These are phyloP conservation scores for Spergularia bocconei DNA, from an alignment of 148 eudicot genomes.

Conservation along the genomic window DNA sequence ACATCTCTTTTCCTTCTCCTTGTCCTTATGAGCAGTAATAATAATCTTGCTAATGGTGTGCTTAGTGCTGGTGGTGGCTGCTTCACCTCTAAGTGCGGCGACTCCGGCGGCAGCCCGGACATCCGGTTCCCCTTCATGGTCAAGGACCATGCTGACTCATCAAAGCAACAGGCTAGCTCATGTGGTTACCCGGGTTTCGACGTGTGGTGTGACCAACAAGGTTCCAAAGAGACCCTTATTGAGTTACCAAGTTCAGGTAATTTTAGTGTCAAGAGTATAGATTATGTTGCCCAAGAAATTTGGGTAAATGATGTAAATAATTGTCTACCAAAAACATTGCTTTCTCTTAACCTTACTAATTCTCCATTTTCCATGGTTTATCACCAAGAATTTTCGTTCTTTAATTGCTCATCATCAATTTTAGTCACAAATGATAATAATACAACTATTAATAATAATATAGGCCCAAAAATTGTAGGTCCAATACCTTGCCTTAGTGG, in stretches of 20 bases:
- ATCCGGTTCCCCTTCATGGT: constrained; percentile 55
- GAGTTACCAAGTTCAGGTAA: constrained; percentile 41
- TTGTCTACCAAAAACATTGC: constrained; percentile 45
- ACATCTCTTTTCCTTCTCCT: neutral
- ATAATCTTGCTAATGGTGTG: constrained; percentile 7
- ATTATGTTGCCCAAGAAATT: constrained; percentile 49
- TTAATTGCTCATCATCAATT: constrained; percentile 40
- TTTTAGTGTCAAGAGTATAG: constrained; percentile 39
- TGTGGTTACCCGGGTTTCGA: constrained; percentile 51
- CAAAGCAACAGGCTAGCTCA: constrained; percentile 20
- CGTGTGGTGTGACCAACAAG: constrained; percentile 31
- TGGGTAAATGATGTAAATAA: constrained; percentile 47
- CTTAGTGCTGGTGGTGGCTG: constrained; percentile 22
- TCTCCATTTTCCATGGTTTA: constrained; percentile 44
- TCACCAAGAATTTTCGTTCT: constrained; percentile 37
- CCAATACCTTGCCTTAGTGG: constrained; percentile 52
- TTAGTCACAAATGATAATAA: neutral
- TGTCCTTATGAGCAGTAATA: constrained; percentile 3
- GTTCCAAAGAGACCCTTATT: constrained; percentile 33
- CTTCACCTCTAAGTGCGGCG: constrained; percentile 32
- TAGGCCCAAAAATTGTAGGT: constrained; percentile 21
- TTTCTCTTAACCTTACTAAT: constrained; percentile 36
- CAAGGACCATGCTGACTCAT: neutral
- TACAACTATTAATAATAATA: neutral
- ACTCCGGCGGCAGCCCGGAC: constrained; percentile 11